phyloP scores from a whole-genome alignment of 352 stramenopile species.

The Phytophthora cactorum region DNA sequence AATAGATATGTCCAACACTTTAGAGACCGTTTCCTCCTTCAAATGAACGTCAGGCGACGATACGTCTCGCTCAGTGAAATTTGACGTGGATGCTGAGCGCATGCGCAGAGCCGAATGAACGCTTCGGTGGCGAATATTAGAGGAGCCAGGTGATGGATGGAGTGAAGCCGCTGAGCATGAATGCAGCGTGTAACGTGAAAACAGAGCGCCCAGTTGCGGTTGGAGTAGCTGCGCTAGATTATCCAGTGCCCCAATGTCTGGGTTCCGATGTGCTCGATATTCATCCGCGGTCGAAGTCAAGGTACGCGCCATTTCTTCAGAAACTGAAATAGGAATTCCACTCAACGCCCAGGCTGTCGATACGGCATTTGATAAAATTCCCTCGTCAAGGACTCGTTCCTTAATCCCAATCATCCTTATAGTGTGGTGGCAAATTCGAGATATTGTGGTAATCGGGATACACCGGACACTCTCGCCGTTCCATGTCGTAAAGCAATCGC shows the following conservation, averaged over 20 bases:
- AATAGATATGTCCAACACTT: slow-evolving; percentile 47
- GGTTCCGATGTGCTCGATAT: slow-evolving; percentile 49
- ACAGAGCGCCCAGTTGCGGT: slow-evolving; percentile 47
- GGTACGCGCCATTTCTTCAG: slow-evolving; percentile 25
- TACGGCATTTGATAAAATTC: slow-evolving; percentile 43
- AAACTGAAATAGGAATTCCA: slow-evolving; percentile 26
- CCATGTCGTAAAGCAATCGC: slow-evolving; percentile 50
- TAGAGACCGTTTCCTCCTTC: slow-evolving; percentile 27
- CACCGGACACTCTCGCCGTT: slow-evolving; percentile 38
- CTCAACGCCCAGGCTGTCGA: slow-evolving; percentile 37
- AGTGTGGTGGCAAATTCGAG: slow-evolving; percentile 41
- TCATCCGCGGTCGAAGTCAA: slow-evolving; percentile 33
- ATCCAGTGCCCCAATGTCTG: slow-evolving; percentile 41
- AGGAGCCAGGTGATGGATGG: slow-evolving; percentile 17
- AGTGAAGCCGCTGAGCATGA: slow-evolving; percentile 42
- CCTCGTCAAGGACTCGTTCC: slow-evolving; percentile 51
- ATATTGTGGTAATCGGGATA: slow-evolving; percentile 36
- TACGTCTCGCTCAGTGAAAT: slow-evolving; percentile 12
- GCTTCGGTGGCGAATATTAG: slow-evolving; percentile 53
- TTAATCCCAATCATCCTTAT: slow-evolving; percentile 49
- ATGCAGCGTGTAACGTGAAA: slow-evolving; percentile 45
- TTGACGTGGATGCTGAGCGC: slow-evolving; percentile 34
- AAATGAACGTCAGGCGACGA: neutral
- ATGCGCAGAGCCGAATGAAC: slow-evolving; percentile 72
- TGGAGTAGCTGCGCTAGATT: slow-evolving; percentile 54